These are phyloP conservation scores for Dothideomycetes sp. DNA, from an alignment of 2,329 filamentous ascomycete species.

Conservation along the genomic window DNA sequence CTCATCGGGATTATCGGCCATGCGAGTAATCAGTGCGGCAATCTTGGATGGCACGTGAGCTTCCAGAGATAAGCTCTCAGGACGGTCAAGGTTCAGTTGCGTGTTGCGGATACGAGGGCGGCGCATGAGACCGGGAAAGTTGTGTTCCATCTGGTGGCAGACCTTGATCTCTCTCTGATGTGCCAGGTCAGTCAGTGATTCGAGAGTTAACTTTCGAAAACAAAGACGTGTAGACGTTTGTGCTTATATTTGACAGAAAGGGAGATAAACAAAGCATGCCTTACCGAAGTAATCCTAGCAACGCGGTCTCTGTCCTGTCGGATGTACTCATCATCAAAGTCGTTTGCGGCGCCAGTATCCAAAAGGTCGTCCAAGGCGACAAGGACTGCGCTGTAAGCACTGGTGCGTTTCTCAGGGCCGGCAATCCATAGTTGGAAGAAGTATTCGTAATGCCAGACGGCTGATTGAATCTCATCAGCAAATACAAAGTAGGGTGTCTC, in stretches of 20 bases:
- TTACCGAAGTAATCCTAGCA: constrained; percentile 4
- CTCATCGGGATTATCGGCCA: background rate
- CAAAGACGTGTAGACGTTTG: background rate
- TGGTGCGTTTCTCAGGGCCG: background rate
- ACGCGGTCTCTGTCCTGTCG: constrained; percentile 5
- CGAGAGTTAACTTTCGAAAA: no score
- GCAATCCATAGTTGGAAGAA: constrained; percentile 2
- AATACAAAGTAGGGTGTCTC: constrained; percentile 1
- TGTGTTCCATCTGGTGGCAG: background rate
- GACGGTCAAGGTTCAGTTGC: background rate
- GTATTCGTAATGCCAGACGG: constrained; percentile 3
- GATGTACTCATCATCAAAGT: constrained; percentile 1
- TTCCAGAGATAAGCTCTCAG: background rate
- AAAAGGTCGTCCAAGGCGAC: background rate
- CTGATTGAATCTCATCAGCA: background rate
- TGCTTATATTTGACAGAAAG: no score
- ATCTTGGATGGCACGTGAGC: background rate
- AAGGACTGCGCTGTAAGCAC: constrained; percentile 2
- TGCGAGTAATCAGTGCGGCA: background rate
- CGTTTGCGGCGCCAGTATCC: background rate
- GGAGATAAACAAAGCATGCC: background rate
- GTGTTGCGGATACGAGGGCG: constrained; percentile 5
- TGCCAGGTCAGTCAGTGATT: background rate
- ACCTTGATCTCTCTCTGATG: constrained; percentile 3
- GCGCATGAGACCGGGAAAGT: constrained; percentile 3